A percentile compares a stretch with the other conserved stretches of the same genome.
phyloP scores from a whole-genome alignment of 768 basidiomycete genomes.

The Mycena galericulata region DNA sequence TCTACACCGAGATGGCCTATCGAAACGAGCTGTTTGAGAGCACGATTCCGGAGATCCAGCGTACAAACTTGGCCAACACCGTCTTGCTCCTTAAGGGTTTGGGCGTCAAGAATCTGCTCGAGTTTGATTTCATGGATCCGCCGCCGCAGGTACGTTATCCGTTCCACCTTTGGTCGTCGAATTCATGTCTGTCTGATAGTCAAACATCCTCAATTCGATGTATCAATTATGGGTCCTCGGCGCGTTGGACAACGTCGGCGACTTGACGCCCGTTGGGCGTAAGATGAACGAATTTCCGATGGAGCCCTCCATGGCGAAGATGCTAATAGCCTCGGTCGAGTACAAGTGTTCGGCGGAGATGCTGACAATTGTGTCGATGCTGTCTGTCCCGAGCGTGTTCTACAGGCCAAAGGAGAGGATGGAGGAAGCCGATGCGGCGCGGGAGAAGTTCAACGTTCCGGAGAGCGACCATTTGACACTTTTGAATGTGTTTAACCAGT shows the following conservation, averaged over 20 bases:
- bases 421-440: conserved; percentile 97
- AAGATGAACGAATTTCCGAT: conserved; percentile 99
- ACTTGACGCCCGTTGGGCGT: conserved; percentile 89
- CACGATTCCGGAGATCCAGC: conserved; percentile 98
- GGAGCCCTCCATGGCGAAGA: conserved; percentile 99
- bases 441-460: conserved; percentile 98
- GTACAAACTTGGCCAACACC: conserved; percentile 97
- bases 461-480: conserved; percentile 98
- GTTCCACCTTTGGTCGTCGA: not conserved
- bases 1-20: conserved; percentile 97
- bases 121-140: conserved; percentile 99
- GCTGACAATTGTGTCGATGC: conserved; percentile 99
- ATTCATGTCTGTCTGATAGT: conserved; percentile 54
- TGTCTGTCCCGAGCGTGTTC: conserved; percentile 97
- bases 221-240: conserved; percentile 99
- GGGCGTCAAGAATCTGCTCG: conserved; percentile 95
- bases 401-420: conserved; percentile 97
- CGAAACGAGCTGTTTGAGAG: conserved; percentile 95
- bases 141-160: conserved; percentile 83
- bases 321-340: conserved; percentile 96
- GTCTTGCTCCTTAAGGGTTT: conserved; percentile 94
- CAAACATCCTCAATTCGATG: conserved; percentile 99
- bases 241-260: conserved; percentile 97
- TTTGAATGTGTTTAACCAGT: conserved; percentile 96
- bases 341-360: conserved; percentile 95